phyloP scores from a whole-genome alignment of 441 rosid species.

The Dalechampia spathulata region DNA sequence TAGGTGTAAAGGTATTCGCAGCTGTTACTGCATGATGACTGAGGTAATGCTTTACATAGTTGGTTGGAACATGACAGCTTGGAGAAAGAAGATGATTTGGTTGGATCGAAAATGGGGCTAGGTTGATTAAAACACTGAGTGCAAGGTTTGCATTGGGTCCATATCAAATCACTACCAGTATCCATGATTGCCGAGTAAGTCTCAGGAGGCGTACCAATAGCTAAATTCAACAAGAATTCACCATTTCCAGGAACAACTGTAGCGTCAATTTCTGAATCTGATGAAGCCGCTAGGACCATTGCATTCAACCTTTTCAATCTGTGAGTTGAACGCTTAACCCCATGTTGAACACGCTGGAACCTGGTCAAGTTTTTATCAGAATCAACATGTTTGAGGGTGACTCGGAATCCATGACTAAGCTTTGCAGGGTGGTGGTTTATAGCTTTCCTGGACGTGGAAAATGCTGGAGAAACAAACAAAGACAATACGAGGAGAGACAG shows the following conservation, averaged over 20 bases:
- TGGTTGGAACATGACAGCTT: constrained; percentile 44
- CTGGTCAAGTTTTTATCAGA: constrained; percentile 71
- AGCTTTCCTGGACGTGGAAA: constrained; percentile 33
- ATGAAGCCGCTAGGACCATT: constrained; percentile 33
- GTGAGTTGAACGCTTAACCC: constrained; percentile 51
- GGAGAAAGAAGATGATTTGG: constrained; percentile 52
- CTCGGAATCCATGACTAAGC: constrained; percentile 40
- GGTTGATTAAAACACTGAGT: constrained; percentile 63
- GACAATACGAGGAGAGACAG: constrained; percentile 1
- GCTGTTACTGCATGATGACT: constrained; percentile 31
- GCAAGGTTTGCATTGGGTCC: constrained; percentile 98
- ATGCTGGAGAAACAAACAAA: constrained; percentile 12
- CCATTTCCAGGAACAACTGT: constrained; percentile 45
- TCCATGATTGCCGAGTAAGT: constrained; percentile 67
- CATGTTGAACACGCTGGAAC: constrained; percentile 57
- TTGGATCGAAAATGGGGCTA: constrained; percentile 71
- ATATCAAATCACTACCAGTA: constrained; percentile 86
- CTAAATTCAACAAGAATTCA: constrained; percentile 71
- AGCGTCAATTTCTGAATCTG: neutral
- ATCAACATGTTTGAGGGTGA: constrained; percentile 56
- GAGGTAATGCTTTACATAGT: constrained; percentile 53
- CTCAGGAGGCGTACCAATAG: constrained; percentile 66
- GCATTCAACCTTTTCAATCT: constrained; percentile 49
- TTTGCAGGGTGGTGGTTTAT: neutral
- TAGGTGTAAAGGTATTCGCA: constrained; percentile 73